phyloP scores from a whole-genome alignment of 1,284 basidiomycete species.

The Tremellales sp. region DNA sequence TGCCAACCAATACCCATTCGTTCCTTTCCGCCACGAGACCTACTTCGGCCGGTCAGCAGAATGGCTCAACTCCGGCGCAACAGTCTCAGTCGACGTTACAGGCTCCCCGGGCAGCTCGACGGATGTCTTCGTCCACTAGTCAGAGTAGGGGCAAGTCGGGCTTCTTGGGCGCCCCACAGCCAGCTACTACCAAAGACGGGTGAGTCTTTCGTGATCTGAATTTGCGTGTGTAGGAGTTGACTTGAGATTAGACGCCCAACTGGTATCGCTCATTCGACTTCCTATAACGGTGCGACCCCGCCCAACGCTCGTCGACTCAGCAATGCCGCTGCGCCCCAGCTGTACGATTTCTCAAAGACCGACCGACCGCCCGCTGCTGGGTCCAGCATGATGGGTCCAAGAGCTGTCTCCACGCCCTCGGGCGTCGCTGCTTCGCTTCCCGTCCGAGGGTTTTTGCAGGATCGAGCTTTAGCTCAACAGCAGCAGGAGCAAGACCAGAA shows the following conservation, averaged over 20 bases:
- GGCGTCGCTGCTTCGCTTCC: conserved; percentile 35
- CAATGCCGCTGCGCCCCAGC: conserved; percentile 24
- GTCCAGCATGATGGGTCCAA: background rate
- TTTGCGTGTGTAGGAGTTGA: background rate
- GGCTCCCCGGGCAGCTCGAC: too few relatives aligned
- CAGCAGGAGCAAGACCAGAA: conserved; percentile 7
- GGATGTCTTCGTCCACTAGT: conserved; percentile 43
- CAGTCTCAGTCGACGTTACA: too few relatives aligned
- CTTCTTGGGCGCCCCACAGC: conserved; percentile 26
- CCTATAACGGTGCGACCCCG: conserved; percentile 20
- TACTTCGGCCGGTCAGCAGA: background rate
- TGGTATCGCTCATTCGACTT: conserved; percentile 12
- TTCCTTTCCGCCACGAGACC: conserved; percentile 35
- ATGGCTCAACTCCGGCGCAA: conserved; percentile 3
- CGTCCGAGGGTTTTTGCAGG: too few relatives aligned
- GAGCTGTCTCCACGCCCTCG: conserved; percentile 6
- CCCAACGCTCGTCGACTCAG: conserved; percentile 30
- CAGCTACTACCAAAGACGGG: conserved; percentile 28
- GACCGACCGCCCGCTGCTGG: conserved; percentile 25
- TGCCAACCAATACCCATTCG: conserved; percentile 31
- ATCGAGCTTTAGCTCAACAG: too few relatives aligned
- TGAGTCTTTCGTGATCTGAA: conserved; percentile 17
- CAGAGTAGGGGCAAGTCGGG: conserved; percentile 42
- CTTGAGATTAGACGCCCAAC: conserved; percentile 18
- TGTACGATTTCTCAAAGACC: conserved; percentile 46